Conservation (phyloP, 2,329 filamentous ascomycete genomes). For the Onygenales sp. region DNA sequence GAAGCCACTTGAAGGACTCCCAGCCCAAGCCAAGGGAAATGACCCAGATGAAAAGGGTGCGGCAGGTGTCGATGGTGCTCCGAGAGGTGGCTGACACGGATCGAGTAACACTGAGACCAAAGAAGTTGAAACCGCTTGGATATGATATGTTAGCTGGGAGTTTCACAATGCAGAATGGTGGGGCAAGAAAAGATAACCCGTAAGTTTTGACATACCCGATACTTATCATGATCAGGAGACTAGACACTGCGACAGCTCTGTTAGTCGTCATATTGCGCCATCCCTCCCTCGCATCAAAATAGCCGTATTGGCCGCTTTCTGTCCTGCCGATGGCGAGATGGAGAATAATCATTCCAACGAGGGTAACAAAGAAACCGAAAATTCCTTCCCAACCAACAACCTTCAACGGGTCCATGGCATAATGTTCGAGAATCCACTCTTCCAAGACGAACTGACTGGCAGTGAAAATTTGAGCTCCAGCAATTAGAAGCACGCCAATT, state of each 20-base stretch:
- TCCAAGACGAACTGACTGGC: slow-evolving; percentile 94
- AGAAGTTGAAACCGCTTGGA: slow-evolving; percentile 90
- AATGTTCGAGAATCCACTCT: slow-evolving; percentile 79
- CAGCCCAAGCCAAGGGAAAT: slow-evolving; percentile 86
- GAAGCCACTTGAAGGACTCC: slow-evolving; percentile 97
- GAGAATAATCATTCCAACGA: slow-evolving; percentile 68
- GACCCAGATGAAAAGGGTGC: slow-evolving; percentile 96
- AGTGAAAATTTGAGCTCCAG: slow-evolving; percentile 91
- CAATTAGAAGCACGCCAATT: slow-evolving; percentile 81
- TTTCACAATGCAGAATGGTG: slow-evolving; percentile 4
- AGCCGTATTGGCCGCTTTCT: slow-evolving; percentile 63
- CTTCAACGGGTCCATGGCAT: slow-evolving; percentile 71
- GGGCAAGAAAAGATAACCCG: background rate
- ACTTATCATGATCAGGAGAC: slow-evolving; percentile 88
- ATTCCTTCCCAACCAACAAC: slow-evolving; percentile 95
- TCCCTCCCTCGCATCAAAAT: slow-evolving; percentile 84
- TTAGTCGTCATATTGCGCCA: slow-evolving; percentile 70
- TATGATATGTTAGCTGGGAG: background rate
- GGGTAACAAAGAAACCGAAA: slow-evolving; percentile 76
- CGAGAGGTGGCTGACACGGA: slow-evolving; percentile 84
- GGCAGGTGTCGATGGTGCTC: slow-evolving; percentile 94
- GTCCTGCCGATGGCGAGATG: slow-evolving; percentile 70
- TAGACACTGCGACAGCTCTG: slow-evolving; percentile 62
- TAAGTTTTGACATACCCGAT: slow-evolving; percentile 61
- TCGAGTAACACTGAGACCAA: slow-evolving; percentile 86